Percentiles rank a stretch among this genome's conserved stretches.
Evolutionary conservation across 768 basidiomycete genomes (phyloP).

Genomic region (Scleroderma bovista): DNA sequence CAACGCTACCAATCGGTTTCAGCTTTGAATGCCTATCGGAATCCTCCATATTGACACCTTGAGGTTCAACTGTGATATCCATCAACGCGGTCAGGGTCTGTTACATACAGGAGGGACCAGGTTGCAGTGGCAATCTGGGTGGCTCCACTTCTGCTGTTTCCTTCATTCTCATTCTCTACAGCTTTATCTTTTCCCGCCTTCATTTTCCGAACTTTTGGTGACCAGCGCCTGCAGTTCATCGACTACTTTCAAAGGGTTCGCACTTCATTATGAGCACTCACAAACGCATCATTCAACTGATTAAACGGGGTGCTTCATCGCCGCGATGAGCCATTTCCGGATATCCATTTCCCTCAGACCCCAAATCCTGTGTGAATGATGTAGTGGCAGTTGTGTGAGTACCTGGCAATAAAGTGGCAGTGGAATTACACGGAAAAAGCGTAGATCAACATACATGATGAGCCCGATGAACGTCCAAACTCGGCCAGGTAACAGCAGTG

Average conservation of each 20-base stretch:
- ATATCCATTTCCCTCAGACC: background rate
- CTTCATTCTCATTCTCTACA: background rate
- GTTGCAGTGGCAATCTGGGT: no score
- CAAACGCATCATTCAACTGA: constrained; percentile 20
- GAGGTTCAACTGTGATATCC: background rate
- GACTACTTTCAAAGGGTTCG: constrained; percentile 16
- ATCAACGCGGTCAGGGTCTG: background rate
- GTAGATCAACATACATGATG: no score
- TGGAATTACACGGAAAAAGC: no score
- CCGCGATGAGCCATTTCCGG: background rate
- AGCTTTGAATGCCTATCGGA: background rate
- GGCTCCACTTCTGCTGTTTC: background rate
- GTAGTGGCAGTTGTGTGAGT: background rate
- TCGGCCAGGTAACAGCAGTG: background rate
- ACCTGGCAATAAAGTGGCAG: background rate
- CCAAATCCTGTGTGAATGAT: background rate
- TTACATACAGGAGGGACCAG: background rate
- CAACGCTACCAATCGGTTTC: background rate
- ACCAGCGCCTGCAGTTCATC: constrained; percentile 19
- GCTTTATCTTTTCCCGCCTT: background rate
- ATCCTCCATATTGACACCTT: background rate
- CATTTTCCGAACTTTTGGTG: constrained; percentile 5
- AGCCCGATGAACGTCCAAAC: no score
- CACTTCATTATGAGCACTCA: constrained; percentile 20
- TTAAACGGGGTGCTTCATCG: constrained; percentile 7